Evolutionary conservation across 768 basidiomycete genomes (phyloP).

Genomic region (Termitomyces sp.): DNA sequence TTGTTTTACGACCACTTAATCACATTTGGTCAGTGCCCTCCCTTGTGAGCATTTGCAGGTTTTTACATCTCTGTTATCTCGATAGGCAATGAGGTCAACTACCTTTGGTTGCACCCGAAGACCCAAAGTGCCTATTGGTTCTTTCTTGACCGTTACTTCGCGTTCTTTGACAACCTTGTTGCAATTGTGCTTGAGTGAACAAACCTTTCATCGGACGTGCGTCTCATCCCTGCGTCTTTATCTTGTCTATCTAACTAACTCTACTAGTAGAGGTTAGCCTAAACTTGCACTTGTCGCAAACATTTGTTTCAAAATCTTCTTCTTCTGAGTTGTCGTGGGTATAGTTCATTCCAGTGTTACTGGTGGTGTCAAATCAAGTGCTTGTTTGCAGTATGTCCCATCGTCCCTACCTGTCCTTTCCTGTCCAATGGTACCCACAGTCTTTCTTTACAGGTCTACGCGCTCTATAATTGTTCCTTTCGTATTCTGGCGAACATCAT

Average conservation of each 20-base stretch:
- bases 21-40: conserved; percentile 25
- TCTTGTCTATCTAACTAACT: not conserved
- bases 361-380: conserved; percentile 41
- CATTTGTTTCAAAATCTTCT: not conserved
- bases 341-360: conserved; percentile 32
- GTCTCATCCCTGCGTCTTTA: conserved; percentile 1
- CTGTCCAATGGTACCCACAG: conserved; percentile 17
- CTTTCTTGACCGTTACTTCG: conserved; percentile 46
- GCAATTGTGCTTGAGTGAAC: conserved; percentile 27
- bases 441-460: conserved; percentile 47
- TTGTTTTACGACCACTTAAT: conserved; percentile 37
- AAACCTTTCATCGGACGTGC: conserved; percentile 19
- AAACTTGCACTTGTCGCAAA: not conserved
- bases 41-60: not conserved
- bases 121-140: conserved; percentile 38
- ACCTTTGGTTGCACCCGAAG: conserved; percentile 42
- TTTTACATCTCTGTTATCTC: not conserved
- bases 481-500: conserved; percentile 30
- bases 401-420: not conserved
- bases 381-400: conserved; percentile 39
- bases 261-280: conserved; percentile 12
- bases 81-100: conserved; percentile 34
- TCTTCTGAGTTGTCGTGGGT: conserved; percentile 34
- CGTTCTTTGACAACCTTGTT: conserved; percentile 34
- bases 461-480: conserved; percentile 40